phyloP scores from a whole-genome alignment of 2,329 filamentous ascomycete genomes.

The Botrytis deweyae region DNA sequence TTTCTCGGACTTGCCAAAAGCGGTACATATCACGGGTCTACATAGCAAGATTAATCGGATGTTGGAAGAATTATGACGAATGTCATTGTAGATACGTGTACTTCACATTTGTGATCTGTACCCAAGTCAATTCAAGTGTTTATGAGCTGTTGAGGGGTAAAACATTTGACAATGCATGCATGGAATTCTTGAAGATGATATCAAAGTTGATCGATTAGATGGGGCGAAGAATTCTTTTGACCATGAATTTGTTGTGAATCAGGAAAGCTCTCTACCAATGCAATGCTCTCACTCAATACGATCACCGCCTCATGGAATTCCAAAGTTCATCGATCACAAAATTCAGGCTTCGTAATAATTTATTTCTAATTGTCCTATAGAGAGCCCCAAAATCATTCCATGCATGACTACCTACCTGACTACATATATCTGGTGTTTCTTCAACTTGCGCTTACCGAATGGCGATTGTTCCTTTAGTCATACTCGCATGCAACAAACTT shows the following conservation, averaged over 20 bases:
- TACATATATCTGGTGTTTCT: background rate
- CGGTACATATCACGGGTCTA: background rate
- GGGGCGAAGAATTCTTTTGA: background rate
- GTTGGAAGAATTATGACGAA: background rate
- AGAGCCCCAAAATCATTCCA: background rate
- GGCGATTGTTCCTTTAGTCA: background rate
- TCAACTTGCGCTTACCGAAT: background rate
- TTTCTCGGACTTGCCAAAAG: background rate
- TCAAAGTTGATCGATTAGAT: background rate
- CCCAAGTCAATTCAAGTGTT: background rate
- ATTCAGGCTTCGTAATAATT: background rate
- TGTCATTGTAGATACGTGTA: background rate
- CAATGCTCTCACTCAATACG: background rate
- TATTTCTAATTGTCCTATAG: background rate
- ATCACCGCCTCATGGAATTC: background rate
- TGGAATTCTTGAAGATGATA: background rate
- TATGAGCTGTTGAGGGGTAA: background rate
- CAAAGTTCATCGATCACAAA: background rate
- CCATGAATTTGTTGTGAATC: background rate
- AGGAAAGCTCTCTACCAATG: background rate
- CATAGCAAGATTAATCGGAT: background rate
- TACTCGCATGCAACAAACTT: background rate
- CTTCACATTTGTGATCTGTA: background rate
- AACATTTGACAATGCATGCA: background rate
- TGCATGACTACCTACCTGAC: background rate